phyloP scores from a whole-genome alignment of 495 filamentous ascomycete genomes.

The Neurospora sp. region DNA sequence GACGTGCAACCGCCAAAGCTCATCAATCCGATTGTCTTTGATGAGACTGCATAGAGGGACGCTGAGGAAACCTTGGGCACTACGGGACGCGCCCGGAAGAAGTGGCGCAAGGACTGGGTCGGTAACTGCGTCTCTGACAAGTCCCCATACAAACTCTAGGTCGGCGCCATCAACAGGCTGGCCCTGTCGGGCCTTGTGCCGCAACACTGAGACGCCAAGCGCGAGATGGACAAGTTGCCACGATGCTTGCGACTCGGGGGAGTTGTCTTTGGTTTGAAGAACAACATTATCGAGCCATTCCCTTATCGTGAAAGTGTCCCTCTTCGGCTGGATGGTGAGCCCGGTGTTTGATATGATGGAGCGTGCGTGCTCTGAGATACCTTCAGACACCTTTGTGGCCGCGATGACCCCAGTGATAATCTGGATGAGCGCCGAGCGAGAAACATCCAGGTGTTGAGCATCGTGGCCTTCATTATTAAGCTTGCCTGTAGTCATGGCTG shows the following conservation, averaged over 20 bases:
- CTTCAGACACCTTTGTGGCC: not conserved
- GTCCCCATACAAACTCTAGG: not conserved
- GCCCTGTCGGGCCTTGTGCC: not conserved
- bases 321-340: not conserved
- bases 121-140: not conserved
- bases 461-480: not conserved
- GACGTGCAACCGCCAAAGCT: conserved; percentile 17
- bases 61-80: conserved; percentile 16
- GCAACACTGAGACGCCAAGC: not conserved
- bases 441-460: not conserved
- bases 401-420: not conserved
- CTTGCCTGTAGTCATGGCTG: not conserved
- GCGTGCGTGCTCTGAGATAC: not conserved
- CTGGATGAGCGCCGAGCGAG: not conserved
- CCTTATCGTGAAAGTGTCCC: not conserved
- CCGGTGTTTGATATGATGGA: not conserved
- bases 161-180: not conserved
- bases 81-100: conserved; percentile 9
- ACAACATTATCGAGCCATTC: not conserved
- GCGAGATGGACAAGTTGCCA: not conserved
- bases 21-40: conserved; percentile 12
- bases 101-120: not conserved
- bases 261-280: not conserved
- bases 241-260: not conserved
- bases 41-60: conserved; percentile 18